phyloP scores from a whole-genome alignment of 2,329 filamentous ascomycete genomes.

The Nothophoma quercina region DNA sequence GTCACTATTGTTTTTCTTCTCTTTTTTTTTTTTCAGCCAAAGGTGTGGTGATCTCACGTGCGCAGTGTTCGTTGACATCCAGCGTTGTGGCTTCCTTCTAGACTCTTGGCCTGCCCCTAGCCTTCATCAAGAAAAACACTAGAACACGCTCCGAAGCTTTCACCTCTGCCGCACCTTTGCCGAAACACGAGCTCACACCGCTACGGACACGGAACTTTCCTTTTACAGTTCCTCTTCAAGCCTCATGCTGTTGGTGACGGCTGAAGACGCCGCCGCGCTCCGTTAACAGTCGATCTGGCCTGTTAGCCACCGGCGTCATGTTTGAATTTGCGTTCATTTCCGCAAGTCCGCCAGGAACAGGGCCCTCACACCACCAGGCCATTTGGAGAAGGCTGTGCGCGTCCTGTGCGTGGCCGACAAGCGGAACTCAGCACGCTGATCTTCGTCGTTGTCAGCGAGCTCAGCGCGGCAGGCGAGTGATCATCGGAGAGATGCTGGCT shows the following conservation, averaged over 20 bases:
- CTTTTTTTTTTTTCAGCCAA: not conserved
- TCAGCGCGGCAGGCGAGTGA: not conserved
- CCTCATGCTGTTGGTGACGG: not conserved
- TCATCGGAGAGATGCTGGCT: not conserved
- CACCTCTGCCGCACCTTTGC: not conserved
- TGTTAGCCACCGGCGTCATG: constrained; percentile 6
- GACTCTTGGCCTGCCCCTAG: not conserved
- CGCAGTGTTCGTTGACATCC: not conserved
- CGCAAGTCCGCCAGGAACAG: constrained; percentile 2
- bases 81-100: constrained; percentile 1
- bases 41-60: not conserved
- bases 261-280: not conserved
- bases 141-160: constrained; percentile 1
- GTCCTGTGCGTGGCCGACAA: not conserved
- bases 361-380: not conserved
- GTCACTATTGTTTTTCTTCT: not conserved
- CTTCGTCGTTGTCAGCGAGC: not conserved
- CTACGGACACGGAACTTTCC: constrained; percentile 4
- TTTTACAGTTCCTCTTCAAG: not conserved
- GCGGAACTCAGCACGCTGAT: constrained; percentile 7
- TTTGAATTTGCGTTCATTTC: constrained; percentile 7
- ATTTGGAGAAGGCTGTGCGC: constrained; percentile 1
- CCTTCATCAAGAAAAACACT: constrained; percentile 4
- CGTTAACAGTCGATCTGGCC: not conserved
- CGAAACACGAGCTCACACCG: constrained; percentile 5